phyloP scores from a whole-genome alignment of 148 eudicot genomes.

The Talinum fruticosum region DNA sequence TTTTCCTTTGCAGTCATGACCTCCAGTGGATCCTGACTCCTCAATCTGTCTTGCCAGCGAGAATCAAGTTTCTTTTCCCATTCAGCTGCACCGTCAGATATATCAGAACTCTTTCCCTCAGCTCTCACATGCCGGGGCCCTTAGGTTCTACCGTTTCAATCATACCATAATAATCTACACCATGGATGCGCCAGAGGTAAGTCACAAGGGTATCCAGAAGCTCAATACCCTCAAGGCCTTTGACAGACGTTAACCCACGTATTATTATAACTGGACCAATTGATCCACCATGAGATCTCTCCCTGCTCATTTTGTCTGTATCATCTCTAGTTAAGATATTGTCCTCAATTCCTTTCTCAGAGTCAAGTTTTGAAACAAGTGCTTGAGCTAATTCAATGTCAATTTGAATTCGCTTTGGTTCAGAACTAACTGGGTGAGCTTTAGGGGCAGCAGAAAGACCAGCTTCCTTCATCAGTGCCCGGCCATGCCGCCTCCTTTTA shows the following conservation, averaged over 20 bases:
- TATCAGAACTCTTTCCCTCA: conserved; percentile 65
- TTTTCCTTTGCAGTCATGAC: conserved; percentile 93
- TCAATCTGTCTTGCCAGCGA: conserved; percentile 84
- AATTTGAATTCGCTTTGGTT: conserved; percentile 63
- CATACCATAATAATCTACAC: conserved; percentile 90
- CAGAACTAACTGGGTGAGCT: conserved; percentile 80
- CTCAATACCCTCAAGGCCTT: conserved; percentile 95
- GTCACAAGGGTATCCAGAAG: conserved; percentile 87
- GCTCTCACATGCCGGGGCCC: conserved; percentile 82
- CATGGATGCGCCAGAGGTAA: conserved; percentile 98
- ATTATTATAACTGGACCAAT: conserved; percentile 84
- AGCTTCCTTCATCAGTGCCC: conserved; percentile 48
- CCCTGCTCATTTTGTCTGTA: conserved; percentile 66
- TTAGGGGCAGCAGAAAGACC: conserved; percentile 82
- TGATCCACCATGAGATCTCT: conserved; percentile 74
- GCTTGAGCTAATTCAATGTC: conserved; percentile 85
- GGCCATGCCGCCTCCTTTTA: conserved; percentile 73
- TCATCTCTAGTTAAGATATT: conserved; percentile 74
- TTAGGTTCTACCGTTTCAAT: conserved; percentile 74
- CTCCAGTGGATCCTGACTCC: conserved; percentile 79
- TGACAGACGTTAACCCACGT: conserved; percentile 70
- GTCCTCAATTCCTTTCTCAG: conserved; percentile 87
- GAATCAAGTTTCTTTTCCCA: conserved; percentile 92
- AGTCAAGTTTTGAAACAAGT: conserved; percentile 75
- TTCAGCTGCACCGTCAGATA: conserved; percentile 45